Base-by-base conservation (phyloP, 192 early-diverging fungal species). In the Coemansia umbellata region DNA sequence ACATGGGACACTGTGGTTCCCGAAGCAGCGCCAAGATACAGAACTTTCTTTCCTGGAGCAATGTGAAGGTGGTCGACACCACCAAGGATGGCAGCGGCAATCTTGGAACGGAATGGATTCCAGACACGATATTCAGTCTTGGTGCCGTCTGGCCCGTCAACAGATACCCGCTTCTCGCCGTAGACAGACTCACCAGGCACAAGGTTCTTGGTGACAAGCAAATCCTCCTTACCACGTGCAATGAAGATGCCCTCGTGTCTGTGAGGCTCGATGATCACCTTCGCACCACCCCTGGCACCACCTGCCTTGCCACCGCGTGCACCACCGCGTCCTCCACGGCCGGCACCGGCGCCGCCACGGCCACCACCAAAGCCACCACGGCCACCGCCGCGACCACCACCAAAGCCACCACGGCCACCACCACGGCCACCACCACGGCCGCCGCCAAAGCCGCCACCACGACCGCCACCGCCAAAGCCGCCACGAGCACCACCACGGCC, bases 61-160 rank as follows among this genome's bases (percentile, higher is more conserved):
- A 98, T 94, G 70, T 91, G 85, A 67, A 98, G 90, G 76, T 95
- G 68, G 78, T 98, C 96, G 47, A 97, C 72, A 84, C 94, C 93
- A 62, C 94, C 93, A 11, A 98, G 85, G 43, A 98, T 85, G 77
- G 92, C 94, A 51, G 96, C 96, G 42, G 96, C 96, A 33, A 98
- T 67, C 87, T 98, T 98, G 63, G 94, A 97, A 62, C 96, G 84
- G 89, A 98, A 98, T 56, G 96, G 96, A 74, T 98, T 98, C 96
- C 96, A 98, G 50, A 98, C 92, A 57, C 96, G 87, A 80, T 98
- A 98, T 80, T 98, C 96, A 31, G 87, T 86, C 80, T 98, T 98
- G 62, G 90, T 88, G 52, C 91, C 91, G 42, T 98, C 96, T 49
- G 84, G 70, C 49, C 94, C 93, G 58, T 98, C 96, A 6, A 97